Evolutionary conservation across 2,329 filamentous ascomycete genomes (phyloP).

Genomic region (Aspergillus luchuensis): DNA sequence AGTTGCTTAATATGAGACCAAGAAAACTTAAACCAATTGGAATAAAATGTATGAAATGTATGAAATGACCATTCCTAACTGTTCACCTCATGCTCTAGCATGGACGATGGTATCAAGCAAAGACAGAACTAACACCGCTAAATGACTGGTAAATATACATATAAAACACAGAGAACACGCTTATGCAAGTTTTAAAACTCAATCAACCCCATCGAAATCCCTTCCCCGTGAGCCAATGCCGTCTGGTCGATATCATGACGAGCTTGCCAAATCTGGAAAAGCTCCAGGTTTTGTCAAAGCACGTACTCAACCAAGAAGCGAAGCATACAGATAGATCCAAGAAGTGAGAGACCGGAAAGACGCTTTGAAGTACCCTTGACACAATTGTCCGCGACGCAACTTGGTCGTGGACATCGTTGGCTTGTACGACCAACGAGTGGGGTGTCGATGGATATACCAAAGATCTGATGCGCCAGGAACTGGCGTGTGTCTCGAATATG

Average conservation of each 20-base stretch:
- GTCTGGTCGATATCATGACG: slow-evolving; percentile 20
- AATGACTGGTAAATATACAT: slow-evolving; percentile 2
- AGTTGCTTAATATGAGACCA: background rate
- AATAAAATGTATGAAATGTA: background rate
- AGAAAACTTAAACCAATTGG: too few species aligned
- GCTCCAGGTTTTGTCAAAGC: slow-evolving; percentile 8
- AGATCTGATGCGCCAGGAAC: too few species aligned
- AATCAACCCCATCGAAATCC: slow-evolving; percentile 19
- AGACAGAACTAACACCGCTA: background rate
- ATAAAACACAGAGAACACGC: too few species aligned
- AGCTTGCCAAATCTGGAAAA: slow-evolving; percentile 16
- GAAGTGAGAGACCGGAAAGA: slow-evolving; percentile 10
- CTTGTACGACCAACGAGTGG: background rate
- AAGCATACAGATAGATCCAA: slow-evolving; percentile 15
- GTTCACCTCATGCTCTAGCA: background rate
- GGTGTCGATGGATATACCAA: background rate
- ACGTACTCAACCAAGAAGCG: slow-evolving; percentile 17
- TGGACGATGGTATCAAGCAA: background rate
- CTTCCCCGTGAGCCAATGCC: slow-evolving; percentile 20
- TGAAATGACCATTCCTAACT: background rate
- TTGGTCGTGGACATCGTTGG: background rate
- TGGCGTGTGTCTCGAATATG: too few species aligned
- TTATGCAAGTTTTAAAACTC: background rate
- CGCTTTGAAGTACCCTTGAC: background rate
- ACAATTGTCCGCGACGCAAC: background rate